phyloP scores from a whole-genome alignment of 305 asterid species.

The Fraxinus paxiana region DNA sequence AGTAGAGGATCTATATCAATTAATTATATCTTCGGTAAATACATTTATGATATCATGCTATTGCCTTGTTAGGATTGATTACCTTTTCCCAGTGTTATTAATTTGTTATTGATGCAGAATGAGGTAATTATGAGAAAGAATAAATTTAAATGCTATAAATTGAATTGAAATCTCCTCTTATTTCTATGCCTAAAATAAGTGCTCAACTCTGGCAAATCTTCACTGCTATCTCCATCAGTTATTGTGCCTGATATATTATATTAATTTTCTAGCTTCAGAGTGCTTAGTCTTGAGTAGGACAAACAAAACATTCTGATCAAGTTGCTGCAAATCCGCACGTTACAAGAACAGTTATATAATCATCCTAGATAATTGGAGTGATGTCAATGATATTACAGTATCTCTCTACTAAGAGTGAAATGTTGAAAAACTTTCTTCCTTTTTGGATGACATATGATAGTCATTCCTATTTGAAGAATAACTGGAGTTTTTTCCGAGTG shows the following conservation, averaged over 20 bases:
- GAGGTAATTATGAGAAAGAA: not conserved
- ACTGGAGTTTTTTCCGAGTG: not conserved
- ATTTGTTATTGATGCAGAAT: not conserved
- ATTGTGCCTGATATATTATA: not conserved
- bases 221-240: not conserved
- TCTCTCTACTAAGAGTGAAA: not conserved
- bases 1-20: not conserved
- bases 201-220: not conserved
- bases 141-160: not conserved
- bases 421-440: not conserved
- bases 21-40: conserved; percentile 5
- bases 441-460: not conserved
- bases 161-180: not conserved
- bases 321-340: not conserved
- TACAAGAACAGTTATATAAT: not conserved
- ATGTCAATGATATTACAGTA: not conserved
- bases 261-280: not conserved
- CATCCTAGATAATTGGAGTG: not conserved
- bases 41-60: not conserved
- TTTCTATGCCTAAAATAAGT: not conserved
- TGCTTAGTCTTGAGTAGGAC: not conserved
- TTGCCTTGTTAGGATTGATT: not conserved
- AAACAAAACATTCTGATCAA: not conserved
- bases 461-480: not conserved
- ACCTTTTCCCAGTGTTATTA: not conserved